phyloP scores from a whole-genome alignment of 2,329 filamentous ascomycete genomes.

The Fusarium temperatum region DNA sequence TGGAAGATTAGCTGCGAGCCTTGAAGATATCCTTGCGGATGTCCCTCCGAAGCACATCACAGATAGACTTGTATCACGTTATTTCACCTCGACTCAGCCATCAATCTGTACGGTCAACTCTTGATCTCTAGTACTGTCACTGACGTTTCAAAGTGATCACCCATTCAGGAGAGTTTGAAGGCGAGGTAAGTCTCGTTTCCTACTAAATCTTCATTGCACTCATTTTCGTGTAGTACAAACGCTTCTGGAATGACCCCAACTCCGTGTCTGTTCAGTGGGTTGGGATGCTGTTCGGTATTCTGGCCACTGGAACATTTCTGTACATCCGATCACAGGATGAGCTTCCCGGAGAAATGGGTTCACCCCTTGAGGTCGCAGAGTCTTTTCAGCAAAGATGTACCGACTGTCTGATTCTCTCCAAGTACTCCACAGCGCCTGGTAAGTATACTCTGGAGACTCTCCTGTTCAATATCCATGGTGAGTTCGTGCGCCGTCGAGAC shows the following conservation, averaged over 20 bases:
- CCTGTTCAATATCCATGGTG: constrained; percentile 21
- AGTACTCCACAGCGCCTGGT: constrained; percentile 16
- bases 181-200: background rate
- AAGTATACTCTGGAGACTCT: constrained; percentile 25
- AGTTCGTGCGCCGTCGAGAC: constrained; percentile 24
- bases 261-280: constrained; percentile 19
- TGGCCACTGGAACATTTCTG: constrained; percentile 21
- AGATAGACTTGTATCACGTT: constrained; percentile 28
- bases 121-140: accelerated
- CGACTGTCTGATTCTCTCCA: constrained; percentile 27
- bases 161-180: constrained; percentile 26
- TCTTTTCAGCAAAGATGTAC: constrained; percentile 23
- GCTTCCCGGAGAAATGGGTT: constrained; percentile 2
- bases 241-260: constrained; percentile 21
- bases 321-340: constrained; percentile 25
- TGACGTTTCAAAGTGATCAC: constrained; percentile 18
- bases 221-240: background rate
- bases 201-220: accelerated
- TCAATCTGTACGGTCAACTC: constrained; percentile 1
- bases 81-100: constrained; percentile 28
- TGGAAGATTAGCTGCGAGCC: background rate
- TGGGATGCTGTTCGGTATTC: constrained; percentile 22
- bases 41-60: constrained; percentile 16
- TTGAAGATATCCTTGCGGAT: constrained; percentile 24
- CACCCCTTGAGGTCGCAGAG: constrained; percentile 12